phyloP scores from a whole-genome alignment of 2,329 filamentous ascomycete species.

The Cordyceps farinosa region DNA sequence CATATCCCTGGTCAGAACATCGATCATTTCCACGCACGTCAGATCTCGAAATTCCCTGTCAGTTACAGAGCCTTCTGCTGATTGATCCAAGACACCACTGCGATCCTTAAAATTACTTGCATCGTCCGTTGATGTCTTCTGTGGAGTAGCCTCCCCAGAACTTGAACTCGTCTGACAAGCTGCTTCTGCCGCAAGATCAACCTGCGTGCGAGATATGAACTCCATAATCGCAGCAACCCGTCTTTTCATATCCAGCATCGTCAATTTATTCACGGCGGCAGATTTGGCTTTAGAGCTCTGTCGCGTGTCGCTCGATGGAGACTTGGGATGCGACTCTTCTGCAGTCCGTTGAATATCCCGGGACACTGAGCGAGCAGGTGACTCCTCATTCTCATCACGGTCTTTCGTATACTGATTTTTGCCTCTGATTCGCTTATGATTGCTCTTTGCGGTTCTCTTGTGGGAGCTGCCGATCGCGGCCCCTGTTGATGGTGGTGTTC shows the following conservation, averaged over 20 bases:
- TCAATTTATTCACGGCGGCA: conserved; percentile 63
- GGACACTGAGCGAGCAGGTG: conserved; percentile 54
- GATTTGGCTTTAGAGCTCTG: conserved; percentile 50
- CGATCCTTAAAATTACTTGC: conserved; percentile 5
- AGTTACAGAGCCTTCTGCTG: neutral
- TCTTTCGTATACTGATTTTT: conserved; percentile 83
- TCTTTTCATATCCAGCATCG: conserved; percentile 83
- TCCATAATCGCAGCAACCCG: conserved; percentile 81
- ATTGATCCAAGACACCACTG: conserved; percentile 16
- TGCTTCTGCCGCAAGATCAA: conserved; percentile 73
- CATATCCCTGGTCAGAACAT: conserved; percentile 73
- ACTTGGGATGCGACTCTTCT: conserved; percentile 38
- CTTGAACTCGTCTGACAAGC: conserved; percentile 37
- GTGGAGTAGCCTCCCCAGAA: conserved; percentile 39
- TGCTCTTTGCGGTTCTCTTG: conserved; percentile 59
- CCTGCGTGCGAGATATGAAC: conserved; percentile 83
- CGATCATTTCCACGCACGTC: conserved; percentile 86
- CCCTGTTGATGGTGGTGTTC: conserved; percentile 44
- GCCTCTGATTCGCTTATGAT: conserved; percentile 64
- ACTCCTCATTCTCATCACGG: conserved; percentile 58
- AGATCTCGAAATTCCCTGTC: conserved; percentile 67
- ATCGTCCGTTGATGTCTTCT: conserved; percentile 31
- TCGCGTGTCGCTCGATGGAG: conserved; percentile 46
- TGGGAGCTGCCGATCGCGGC: conserved; percentile 45
- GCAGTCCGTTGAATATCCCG: conserved; percentile 41